Evolutionary conservation across 495 filamentous ascomycete genomes (phyloP).

Genomic region (Clavariopsis aquatica): DNA sequence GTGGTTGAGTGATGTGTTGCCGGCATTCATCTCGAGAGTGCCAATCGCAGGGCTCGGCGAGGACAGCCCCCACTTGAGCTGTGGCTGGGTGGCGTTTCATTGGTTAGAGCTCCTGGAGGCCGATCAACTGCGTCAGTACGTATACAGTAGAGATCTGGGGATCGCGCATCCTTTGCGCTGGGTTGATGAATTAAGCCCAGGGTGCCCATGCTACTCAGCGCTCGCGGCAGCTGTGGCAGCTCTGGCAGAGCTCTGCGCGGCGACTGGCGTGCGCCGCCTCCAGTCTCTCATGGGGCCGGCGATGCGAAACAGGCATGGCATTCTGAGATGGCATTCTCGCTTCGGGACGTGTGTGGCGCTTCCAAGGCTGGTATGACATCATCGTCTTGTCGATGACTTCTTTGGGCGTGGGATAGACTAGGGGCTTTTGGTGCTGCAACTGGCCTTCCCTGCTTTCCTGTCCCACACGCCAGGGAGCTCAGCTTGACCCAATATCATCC

Average conservation of each 20-base stretch:
- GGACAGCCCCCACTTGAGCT: constrained; percentile 1
- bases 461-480: constrained; percentile 17
- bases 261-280: constrained; percentile 6
- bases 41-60: constrained; percentile 11
- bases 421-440: not conserved
- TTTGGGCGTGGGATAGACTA: not conserved
- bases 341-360: not conserved
- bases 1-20: not conserved
- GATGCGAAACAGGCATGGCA: constrained; percentile 4
- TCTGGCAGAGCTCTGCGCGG: not conserved
- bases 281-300: not conserved
- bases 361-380: constrained; percentile 26
- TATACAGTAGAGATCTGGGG: not conserved
- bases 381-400: not conserved
- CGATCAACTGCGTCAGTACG: constrained; percentile 1
- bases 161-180: not conserved
- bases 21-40: not conserved
- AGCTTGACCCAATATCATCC: not conserved
- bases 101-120: constrained; percentile 5
- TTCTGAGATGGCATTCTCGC: constrained; percentile 9
- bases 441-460: constrained; percentile 26
- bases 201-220: not conserved
- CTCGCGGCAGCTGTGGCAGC: not conserved
- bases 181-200: not conserved
- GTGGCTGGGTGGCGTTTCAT: constrained; percentile 8